Base-by-base conservation (phyloP, 2,329 filamentous ascomycete genomes). In the Sporothrix brasiliensis region DNA sequence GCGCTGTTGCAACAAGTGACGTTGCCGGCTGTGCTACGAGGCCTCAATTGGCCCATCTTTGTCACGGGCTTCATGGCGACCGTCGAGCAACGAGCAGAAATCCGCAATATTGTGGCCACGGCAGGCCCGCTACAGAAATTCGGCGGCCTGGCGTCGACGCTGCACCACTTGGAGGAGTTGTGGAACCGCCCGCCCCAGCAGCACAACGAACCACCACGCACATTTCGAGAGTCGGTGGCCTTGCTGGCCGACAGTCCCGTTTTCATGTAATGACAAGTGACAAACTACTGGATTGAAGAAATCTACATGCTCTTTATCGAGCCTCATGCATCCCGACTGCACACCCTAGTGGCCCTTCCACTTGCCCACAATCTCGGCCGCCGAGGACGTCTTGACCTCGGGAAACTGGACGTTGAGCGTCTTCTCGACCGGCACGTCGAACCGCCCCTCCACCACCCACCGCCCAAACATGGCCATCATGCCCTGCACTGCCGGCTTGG, bases 391-490 rank as follows among this genome's bases (percentile, higher is more conserved):
- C 52, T 49, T 7, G 2, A 58, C 39, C 6, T 68, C 53, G 10
- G 66, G 66, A 39, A 58, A 68, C 21, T 58, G 47, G 13, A 14
- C 66, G 39, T 68, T 68, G 13, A 68, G 39, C 6, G 50, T 19
- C 52, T 58, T 44, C 24, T 58, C 66, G 3, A 58, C 50, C 10
- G 66, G 52, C 7, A 58, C 11, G 11, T 56, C 41, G n/a, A 68
- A 27, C n/a, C 9, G 34, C 3, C 66, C 66, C 3, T 16, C 39
- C n/a, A 68, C n/a, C 1, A 27, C 39, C 50, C 52, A 68, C 16
- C 66, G 52, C 10, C 66, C 66, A 44, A 68, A 58, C 49, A 68
- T 53, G 52, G 39, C 39, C 50, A 68, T 53, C 39, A 68, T 19
- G 2, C n/a, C 66, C 39, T 49, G n/a, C 0, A 58, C 24, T 1